Base-by-base conservation (phyloP, 768 basidiomycete species). In the Imleria badia region DNA sequence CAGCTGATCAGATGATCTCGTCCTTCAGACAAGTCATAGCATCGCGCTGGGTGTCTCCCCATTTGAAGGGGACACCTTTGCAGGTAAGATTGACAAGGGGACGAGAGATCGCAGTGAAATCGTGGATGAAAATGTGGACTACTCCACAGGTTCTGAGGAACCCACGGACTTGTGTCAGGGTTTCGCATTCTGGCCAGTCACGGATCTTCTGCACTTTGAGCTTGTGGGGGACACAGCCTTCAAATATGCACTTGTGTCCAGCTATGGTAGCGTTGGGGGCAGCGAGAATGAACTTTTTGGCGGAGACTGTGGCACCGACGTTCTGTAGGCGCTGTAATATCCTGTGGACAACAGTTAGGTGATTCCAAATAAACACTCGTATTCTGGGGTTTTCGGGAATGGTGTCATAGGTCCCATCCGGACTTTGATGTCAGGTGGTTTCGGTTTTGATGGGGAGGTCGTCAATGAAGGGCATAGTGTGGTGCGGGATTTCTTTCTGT, bases 391-490 rank as follows among this genome's bases (percentile, higher is more conserved):
- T 81, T 0, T 69, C 66, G 0, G 70, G 64, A 1, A 78, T 71
- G 0, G 64, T 73, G 45, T 81, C 69, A 45, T 59, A 74, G 0
- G 9, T n/a, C 0, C 76, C 70, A 26, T 71, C 64, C 1, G 30
- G 9, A 0, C 36, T 3, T 11, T 67, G 46, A 45, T 79, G 78
- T 6, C 26, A 26, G 26, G 26, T 26, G 6, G 26, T 26, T 4
- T 4, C 26, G 6, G 26, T 4, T 26, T 69, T 71, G 4, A 78
- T 50, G 0, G 67, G 66, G 0, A 74, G 56, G 54, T 81, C 72
- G 52, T 82, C 73, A 10, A 81, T 68, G 46, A 70, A 82, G 0
- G 68, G 70, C 0, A 60, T 54, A 0, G 73, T 73, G 6, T 64
- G 22, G 1, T 76, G 75, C 0, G 29, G 76, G 2, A 81, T 78